Evolutionary conservation across 257 asterid species (phyloP), one percentile per base, ranked within the genome.

Genomic region (Scutellaria minor): DNA sequence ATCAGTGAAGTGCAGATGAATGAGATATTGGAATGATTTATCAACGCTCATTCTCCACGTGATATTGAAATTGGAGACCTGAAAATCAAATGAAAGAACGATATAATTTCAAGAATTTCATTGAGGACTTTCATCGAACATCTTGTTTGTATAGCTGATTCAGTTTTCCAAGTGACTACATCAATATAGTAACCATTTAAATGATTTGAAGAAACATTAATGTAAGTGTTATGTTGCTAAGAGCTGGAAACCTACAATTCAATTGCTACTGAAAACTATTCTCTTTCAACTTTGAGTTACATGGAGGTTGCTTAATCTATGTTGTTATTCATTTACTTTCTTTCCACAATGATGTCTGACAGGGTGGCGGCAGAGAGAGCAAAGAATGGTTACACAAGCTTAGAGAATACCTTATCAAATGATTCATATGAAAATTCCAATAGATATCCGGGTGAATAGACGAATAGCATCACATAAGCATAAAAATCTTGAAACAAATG

Each of bases 1-100:
- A 52, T 95, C 97, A 10, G 90, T 86, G 46, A 95, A 95, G 85
- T 95, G 99, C 24, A 95, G 46, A 6, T 98, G 96, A 13, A 95
- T 55, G 8, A 95, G 87, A 60, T 95, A 90, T 4, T 89, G 79
- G 78, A 79, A 91, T 0, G 95, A 18, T 18, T 79, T 42, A 67
- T 90, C 98, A 4, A 92, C 71, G 12, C 80, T 83, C 81, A 92
- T 64, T 60, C 57, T 83, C 99, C 99, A 95, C 0, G 94, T 84
- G n/a, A 92, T 80, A 61, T 95, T 95, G 83, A 95, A 90, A 70
- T 75, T 88, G 0, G 96, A 96, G 5, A 78, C 75, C 66, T 84
- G 6, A 42, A 10, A 51, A 11, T 27, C 13, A 13, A 1, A 24
- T 4, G 0, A 24, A 6, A 12, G 13, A 5, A 24, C 8, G 0